These are phyloP conservation scores for Aspergillus calidoustus DNA, from an alignment of 2,329 filamentous ascomycete genomes.

Conservation along the genomic window DNA sequence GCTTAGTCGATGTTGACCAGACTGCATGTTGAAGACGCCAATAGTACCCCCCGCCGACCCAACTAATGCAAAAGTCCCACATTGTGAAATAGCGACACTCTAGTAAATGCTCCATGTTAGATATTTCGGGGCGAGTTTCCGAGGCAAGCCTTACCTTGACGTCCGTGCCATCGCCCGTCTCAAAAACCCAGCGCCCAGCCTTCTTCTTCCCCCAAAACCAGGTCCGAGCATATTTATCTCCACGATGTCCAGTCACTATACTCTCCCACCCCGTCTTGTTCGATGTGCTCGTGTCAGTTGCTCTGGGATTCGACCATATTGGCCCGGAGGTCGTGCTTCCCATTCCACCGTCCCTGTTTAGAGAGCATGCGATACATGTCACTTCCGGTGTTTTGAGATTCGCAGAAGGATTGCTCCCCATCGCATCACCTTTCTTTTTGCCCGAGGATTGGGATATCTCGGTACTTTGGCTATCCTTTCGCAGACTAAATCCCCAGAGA, in stretches of 20 bases:
- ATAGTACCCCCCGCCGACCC: conserved; percentile 82
- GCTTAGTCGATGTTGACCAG: conserved; percentile 81
- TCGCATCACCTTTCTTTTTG: conserved; percentile 63
- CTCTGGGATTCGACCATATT: conserved; percentile 80
- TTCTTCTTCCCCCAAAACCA: conserved; percentile 98
- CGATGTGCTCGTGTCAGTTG: conserved; percentile 71
- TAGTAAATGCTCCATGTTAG: conserved; percentile 43
- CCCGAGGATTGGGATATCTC: conserved; percentile 92
- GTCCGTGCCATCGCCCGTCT: conserved; percentile 79
- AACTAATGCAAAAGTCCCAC: conserved; percentile 90
- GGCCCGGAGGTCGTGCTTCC: conserved; percentile 78
- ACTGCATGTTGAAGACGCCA: conserved; percentile 97
- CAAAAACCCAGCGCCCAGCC: conserved; percentile 90
- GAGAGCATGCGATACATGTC: conserved; percentile 84
- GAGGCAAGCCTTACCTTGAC: conserved; percentile 57
- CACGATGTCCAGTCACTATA: conserved; percentile 87
- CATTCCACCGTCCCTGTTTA: conserved; percentile 94
- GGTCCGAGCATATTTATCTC: conserved; percentile 82
- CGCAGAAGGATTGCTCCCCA: conserved; percentile 17
- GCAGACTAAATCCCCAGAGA: conserved; percentile 94
- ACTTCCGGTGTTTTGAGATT: conserved; percentile 86
- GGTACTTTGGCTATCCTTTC: conserved; percentile 89
- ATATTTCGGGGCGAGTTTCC: not conserved
- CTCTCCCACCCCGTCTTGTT: conserved; percentile 94
- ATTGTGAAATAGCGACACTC: conserved; percentile 85